A percentile compares a stretch with the other conserved stretches of the same genome.
phyloP scores from a whole-genome alignment of 1,284 basidiomycete species.

The Tilletia setariae region DNA sequence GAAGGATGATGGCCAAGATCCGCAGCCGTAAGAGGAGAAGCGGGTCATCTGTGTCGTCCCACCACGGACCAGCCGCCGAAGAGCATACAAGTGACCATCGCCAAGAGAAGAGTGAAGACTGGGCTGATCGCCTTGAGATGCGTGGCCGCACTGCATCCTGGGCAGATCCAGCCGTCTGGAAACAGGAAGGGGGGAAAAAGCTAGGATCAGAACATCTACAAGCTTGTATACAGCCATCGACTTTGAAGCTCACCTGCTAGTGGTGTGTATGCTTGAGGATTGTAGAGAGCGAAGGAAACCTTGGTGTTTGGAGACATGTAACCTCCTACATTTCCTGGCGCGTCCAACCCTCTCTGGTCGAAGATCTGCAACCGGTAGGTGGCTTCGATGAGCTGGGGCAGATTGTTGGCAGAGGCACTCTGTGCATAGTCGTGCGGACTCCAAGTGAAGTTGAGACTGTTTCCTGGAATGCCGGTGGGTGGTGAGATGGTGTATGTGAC shows the following conservation, averaged over 20 bases:
- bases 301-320: conserved; percentile 44
- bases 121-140: conserved; percentile 32
- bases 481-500: conserved; percentile 46
- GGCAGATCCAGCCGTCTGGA: conserved; percentile 35
- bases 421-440: conserved; percentile 46
- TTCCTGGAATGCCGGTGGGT: conserved; percentile 42
- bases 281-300: conserved; percentile 51
- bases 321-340: conserved; percentile 33
- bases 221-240: not conserved
- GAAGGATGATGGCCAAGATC: too few relatives aligned
- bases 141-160: conserved; percentile 33
- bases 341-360: conserved; percentile 41
- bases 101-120: conserved; percentile 28
- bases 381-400: conserved; percentile 45
- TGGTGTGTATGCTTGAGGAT: conserved; percentile 50
- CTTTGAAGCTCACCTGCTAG: conserved; percentile 31
- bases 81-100: conserved; percentile 29
- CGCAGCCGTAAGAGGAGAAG: too few relatives aligned
- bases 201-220: not conserved
- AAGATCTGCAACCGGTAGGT: conserved; percentile 48
- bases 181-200: conserved; percentile 4
- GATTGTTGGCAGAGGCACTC: conserved; percentile 30
- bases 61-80: conserved; percentile 29
- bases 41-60: conserved; percentile 21
- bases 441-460: conserved; percentile 46